phyloP scores from a whole-genome alignment of 305 asterid species.

The Ilex paraguariensis region DNA sequence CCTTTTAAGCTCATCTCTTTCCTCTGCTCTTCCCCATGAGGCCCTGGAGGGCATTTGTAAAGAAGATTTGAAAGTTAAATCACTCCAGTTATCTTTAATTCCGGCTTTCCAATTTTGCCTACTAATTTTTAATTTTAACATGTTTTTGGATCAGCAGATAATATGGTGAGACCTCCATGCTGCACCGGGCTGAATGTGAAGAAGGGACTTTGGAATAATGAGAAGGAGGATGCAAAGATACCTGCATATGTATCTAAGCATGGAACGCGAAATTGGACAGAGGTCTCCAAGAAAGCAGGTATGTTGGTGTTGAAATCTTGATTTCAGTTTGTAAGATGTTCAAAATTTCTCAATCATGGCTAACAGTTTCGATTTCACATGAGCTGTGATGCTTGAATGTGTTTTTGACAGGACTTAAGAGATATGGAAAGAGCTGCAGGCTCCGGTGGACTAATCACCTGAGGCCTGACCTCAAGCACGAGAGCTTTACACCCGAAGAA shows the following conservation, averaged over 20 bases:
- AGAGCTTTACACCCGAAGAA: slow-evolving; percentile 66
- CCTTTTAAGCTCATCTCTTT: slow-evolving; percentile 10
- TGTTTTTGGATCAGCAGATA: not conserved
- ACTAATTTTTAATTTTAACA: not conserved
- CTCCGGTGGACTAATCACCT: slow-evolving; percentile 32
- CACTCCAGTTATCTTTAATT: too few species aligned
- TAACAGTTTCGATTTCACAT: not conserved
- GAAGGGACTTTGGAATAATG: slow-evolving; percentile 30
- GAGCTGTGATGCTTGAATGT: not conserved
- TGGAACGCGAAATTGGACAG: slow-evolving; percentile 33
- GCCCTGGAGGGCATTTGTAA: too few species aligned
- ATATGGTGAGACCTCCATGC: slow-evolving; percentile 50
- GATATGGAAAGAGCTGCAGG: slow-evolving; percentile 48
- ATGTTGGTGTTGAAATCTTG: not conserved
- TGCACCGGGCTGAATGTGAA: slow-evolving; percentile 32
- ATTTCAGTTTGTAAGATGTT: not conserved
- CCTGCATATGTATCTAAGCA: slow-evolving; percentile 26
- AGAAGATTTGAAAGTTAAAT: too few species aligned
- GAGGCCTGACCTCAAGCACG: slow-evolving; percentile 34
- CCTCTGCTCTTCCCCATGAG: not conserved
- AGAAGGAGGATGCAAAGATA: slow-evolving; percentile 32
- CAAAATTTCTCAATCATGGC: not conserved
- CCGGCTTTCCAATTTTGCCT: too few species aligned
- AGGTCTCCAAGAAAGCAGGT: slow-evolving; percentile 45
- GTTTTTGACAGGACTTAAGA: slow-evolving; percentile 37